Evolutionary conservation across 2,329 filamentous ascomycete species (phyloP).

Genomic region (Huntiella savannae): DNA sequence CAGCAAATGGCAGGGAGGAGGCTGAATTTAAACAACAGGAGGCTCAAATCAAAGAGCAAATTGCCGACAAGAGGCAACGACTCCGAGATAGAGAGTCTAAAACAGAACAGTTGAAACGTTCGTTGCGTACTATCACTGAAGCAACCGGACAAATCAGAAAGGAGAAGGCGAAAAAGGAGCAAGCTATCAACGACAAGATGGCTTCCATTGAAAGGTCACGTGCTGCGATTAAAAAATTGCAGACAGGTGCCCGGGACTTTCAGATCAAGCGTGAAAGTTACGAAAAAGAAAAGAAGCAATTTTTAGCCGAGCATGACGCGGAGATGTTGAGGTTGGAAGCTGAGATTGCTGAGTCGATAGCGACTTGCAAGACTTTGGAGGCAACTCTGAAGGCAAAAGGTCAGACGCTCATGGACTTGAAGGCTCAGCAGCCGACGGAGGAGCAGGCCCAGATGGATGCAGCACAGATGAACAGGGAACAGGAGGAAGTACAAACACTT

Average conservation of each 20-base stretch:
- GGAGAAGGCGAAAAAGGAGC: slow-evolving; percentile 61
- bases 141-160: slow-evolving; percentile 66
- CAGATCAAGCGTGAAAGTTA: slow-evolving; percentile 34
- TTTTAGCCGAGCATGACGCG: slow-evolving; percentile 31
- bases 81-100: slow-evolving; percentile 82
- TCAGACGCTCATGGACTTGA: slow-evolving; percentile 52
- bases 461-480: slow-evolving; percentile 1
- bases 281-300: slow-evolving; percentile 30
- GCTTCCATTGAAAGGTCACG: slow-evolving; percentile 49
- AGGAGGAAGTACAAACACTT: slow-evolving; percentile 15
- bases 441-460: slow-evolving; percentile 31
- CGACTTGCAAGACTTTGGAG: slow-evolving; percentile 46
- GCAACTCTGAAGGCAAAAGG: slow-evolving; percentile 47
- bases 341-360: slow-evolving; percentile 41
- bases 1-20: slow-evolving; percentile 51
- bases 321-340: slow-evolving; percentile 33
- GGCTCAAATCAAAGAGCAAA: slow-evolving; percentile 53
- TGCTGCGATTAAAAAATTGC: slow-evolving; percentile 51
- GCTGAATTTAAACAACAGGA: slow-evolving; percentile 48
- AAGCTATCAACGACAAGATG: slow-evolving; percentile 46
- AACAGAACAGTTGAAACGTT: slow-evolving; percentile 64
- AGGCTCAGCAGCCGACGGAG: slow-evolving; percentile 48
- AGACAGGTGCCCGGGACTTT: slow-evolving; percentile 42
- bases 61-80: slow-evolving; percentile 56
- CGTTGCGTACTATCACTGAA: slow-evolving; percentile 62